Evolutionary conservation across 169 alveolate species (phyloP).

Genomic region (Plasmodium vivax): DNA sequence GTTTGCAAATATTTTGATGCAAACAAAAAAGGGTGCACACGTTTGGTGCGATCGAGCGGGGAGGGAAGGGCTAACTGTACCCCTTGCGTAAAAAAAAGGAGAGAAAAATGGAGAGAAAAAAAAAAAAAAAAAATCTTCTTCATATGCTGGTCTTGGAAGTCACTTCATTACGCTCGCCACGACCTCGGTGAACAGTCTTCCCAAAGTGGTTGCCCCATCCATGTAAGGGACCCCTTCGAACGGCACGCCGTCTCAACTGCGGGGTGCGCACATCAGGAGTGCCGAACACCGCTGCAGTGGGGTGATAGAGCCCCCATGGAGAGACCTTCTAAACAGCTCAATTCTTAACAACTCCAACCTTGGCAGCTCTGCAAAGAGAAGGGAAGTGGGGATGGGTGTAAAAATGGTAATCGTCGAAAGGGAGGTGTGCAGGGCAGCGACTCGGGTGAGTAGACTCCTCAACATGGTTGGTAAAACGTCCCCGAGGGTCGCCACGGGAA

Average conservation of each 20-base stretch:
- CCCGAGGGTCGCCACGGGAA: slow-evolving; percentile 66
- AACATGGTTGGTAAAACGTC: background rate
- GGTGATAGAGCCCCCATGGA: background rate
- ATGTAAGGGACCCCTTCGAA: background rate
- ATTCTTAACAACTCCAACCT: slow-evolving; percentile 70
- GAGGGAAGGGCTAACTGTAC: background rate
- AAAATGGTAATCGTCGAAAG: background rate
- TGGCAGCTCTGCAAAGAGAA: slow-evolving; percentile 37
- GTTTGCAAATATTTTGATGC: background rate
- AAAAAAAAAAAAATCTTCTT: background rate
- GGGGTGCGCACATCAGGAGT: background rate
- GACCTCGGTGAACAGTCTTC: background rate
- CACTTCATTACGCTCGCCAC: background rate
- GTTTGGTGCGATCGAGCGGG: background rate
- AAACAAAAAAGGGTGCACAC: background rate
- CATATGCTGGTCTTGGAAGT: background rate
- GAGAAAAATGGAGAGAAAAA: no score
- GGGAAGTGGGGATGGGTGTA: background rate
- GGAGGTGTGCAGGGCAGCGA: background rate
- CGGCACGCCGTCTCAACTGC: background rate
- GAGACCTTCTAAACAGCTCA: background rate
- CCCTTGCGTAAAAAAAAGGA: background rate
- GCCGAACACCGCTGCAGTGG: background rate
- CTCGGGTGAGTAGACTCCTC: background rate
- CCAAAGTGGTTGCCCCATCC: background rate